phyloP scores from a whole-genome alignment of 179 eudicot species.

The Actinidia polygama region DNA sequence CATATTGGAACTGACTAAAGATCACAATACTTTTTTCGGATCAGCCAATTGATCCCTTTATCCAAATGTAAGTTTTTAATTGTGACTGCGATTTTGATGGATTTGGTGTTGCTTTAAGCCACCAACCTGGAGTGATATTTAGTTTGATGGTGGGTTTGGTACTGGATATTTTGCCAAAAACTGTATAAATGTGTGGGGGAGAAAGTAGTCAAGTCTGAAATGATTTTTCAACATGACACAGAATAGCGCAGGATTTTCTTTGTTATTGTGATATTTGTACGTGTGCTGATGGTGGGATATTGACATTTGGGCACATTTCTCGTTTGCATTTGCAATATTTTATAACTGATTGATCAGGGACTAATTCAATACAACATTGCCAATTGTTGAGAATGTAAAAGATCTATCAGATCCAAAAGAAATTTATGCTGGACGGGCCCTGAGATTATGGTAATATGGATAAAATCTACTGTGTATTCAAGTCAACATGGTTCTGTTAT shows the following conservation, averaged over 20 bases:
- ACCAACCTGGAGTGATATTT: no score
- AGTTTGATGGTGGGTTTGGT: background rate
- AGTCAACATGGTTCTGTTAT: background rate
- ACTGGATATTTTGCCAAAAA: background rate
- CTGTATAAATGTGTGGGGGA: conserved; percentile 1
- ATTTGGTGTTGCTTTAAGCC: background rate
- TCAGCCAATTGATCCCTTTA: background rate
- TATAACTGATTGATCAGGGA: no score
- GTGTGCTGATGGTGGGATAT: background rate
- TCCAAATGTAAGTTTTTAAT: background rate
- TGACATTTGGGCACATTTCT: background rate
- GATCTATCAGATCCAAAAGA: background rate
- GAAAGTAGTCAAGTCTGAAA: background rate
- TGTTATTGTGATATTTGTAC: background rate
- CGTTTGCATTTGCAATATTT: background rate
- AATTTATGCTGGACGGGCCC: background rate
- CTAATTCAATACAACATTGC: background rate
- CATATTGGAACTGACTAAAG: background rate
- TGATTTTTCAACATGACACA: background rate
- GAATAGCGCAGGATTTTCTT: background rate
- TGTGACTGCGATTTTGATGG: background rate
- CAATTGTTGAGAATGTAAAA: background rate
- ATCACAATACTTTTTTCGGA: no score
- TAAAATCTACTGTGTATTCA: background rate
- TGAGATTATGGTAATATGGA: background rate